A percentile compares a stretch with the other conserved stretches of the same genome.
Conservation (phyloP, 257 asterid genomes). For the Fraxinus americana region DNA sequence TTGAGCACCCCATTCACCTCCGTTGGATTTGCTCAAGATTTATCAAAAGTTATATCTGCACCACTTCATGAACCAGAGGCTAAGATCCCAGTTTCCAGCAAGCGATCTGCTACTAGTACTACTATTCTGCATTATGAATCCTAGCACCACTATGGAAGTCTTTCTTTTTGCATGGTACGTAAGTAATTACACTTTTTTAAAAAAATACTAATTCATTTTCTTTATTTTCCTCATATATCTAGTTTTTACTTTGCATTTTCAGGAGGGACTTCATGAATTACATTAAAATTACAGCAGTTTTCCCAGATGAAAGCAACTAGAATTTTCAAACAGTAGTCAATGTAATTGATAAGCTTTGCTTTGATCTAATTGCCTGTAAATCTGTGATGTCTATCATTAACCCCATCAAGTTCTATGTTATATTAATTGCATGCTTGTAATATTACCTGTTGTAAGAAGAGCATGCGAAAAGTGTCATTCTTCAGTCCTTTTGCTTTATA, state of each 20-base stretch:
- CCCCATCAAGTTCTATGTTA: not conserved
- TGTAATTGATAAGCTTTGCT: not conserved
- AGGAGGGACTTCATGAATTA: not conserved
- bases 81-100: slow-evolving; percentile 29
- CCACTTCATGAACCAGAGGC: slow-evolving; percentile 15
- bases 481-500: not conserved
- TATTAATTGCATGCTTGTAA: not conserved
- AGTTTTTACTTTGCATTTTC: not conserved
- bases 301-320: not conserved
- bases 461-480: not conserved
- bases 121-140: slow-evolving; percentile 33
- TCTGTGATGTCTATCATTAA: not conserved
- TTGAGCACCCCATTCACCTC: not conserved
- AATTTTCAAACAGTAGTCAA: not conserved
- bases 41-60: slow-evolving; percentile 7
- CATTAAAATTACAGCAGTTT: not conserved
- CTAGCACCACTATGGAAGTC: slow-evolving; percentile 5
- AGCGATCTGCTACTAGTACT: slow-evolving; percentile 20
- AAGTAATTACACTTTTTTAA: not conserved
- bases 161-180: not conserved
- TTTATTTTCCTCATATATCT: not conserved
- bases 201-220: not conserved
- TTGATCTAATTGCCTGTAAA: not conserved
- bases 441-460: not conserved
- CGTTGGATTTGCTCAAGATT: slow-evolving; percentile 4